These are phyloP conservation scores for Durio zibethinus DNA, from an alignment of 345 rosid species.

Conservation along the genomic window DNA sequence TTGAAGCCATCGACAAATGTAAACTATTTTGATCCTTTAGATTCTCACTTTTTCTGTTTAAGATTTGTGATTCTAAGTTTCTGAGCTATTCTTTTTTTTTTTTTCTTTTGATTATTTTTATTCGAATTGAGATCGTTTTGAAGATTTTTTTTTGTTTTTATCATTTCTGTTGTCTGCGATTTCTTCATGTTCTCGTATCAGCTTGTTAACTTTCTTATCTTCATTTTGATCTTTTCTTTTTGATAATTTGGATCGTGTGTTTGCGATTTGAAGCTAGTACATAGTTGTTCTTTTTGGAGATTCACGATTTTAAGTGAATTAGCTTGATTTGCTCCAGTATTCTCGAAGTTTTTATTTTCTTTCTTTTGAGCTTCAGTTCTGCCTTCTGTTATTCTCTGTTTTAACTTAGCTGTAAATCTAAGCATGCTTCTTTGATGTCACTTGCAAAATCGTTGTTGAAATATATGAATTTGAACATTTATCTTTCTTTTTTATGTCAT, in stretches of 20 bases:
- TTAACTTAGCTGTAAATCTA: neutral
- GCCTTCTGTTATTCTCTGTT: neutral
- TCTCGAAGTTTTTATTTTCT: neutral
- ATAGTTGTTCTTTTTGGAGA: neutral
- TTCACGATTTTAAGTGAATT: neutral
- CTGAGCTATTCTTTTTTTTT: too few species aligned
- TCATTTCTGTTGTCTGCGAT: neutral
- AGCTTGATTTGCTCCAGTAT: neutral
- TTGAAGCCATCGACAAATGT: conserved; percentile 77
- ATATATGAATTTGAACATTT: neutral
- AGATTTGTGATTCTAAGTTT: neutral
- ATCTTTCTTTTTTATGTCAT: neutral
- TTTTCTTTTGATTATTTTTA: neutral
- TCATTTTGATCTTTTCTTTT: neutral
- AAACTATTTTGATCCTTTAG: conserved; percentile 15
- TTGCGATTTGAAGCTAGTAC: neutral
- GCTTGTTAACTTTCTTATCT: neutral
- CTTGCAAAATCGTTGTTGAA: neutral
- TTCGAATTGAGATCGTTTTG: neutral
- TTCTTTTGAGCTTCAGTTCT: neutral
- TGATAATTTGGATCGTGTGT: neutral
- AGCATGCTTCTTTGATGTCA: neutral
- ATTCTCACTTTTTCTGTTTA: neutral
- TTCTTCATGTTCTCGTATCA: neutral
- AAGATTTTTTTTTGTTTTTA: neutral